A percentile compares a stretch with the other conserved stretches of the same genome.
Evolutionary conservation across 768 basidiomycete species (phyloP).

Genomic region (Lactifluus echinatus): DNA sequence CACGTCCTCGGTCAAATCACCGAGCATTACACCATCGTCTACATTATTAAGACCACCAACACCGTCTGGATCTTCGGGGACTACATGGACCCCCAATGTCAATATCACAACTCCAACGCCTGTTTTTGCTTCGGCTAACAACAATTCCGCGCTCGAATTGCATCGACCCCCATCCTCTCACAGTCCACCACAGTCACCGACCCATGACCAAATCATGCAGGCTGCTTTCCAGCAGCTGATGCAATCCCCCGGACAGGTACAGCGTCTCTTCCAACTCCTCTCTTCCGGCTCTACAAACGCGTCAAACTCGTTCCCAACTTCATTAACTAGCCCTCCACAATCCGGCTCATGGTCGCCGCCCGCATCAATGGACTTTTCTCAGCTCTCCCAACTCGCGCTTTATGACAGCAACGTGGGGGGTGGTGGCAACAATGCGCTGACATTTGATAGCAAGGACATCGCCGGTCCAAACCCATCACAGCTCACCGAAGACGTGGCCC

Average conservation of each 20-base stretch:
- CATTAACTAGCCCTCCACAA: slow-evolving; percentile 2
- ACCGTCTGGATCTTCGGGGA: not conserved
- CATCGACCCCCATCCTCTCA: slow-evolving; percentile 11
- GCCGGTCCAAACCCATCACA: slow-evolving; percentile 26
- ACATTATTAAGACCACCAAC: not conserved
- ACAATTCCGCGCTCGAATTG: slow-evolving; percentile 17
- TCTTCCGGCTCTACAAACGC: slow-evolving; percentile 7
- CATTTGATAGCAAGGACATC: slow-evolving; percentile 26
- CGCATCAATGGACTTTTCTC: slow-evolving; percentile 17
- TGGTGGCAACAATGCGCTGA: slow-evolving; percentile 13
- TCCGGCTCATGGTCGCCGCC: slow-evolving; percentile 16
- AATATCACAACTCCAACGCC: not conserved
- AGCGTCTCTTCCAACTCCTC: slow-evolving; percentile 24
- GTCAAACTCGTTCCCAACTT: not conserved
- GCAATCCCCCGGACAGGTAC: slow-evolving; percentile 24
- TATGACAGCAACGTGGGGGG: slow-evolving; percentile 15
- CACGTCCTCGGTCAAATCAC: slow-evolving; percentile 9
- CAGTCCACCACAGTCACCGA: not conserved
- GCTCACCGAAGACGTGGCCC: slow-evolving; percentile 31
- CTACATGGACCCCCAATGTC: not conserved
- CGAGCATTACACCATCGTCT: not conserved
- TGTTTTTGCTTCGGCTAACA: not conserved
- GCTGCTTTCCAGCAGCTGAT: slow-evolving; percentile 23
- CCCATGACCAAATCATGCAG: slow-evolving; percentile 19
- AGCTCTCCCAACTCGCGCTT: slow-evolving; percentile 23